Evolutionary conservation across 805 yeast species (phyloP), one percentile per base, ranked within the genome.

Genomic region (Wickerhamomyces mucosus): DNA sequence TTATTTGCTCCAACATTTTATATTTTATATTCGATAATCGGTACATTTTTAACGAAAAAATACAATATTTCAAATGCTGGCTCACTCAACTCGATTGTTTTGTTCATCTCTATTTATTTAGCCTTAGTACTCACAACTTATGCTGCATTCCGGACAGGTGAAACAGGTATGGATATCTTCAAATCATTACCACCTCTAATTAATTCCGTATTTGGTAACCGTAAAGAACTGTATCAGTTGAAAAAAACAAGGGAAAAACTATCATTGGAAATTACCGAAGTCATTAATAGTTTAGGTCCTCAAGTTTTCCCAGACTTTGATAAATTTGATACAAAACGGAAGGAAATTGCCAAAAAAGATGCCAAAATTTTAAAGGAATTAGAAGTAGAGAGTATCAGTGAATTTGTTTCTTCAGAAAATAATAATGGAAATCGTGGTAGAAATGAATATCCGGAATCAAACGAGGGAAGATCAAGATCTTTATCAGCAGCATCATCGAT

Each of bases 141-240:
- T 52, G 75, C 95, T 16, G 94, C 96, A 4, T 67, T 89, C 43
- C 67, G 80, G 21, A 74, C 88, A 24, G 96, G 97, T 32, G 98
- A 89, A 53, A 76, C 75, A 37, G 96, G 97, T 14, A 65, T 82
- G 72, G 96, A 88, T 54, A 63, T 82, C 30, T 69, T 80, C 52
- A 84, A 85, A 51, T 75, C 89, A 7, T 58, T 88, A 36, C 68
- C 84, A 37, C 96, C 97, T 1, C 58, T 88, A 22, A 74, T 59
- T 26, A 48, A 55, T 13, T 54, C 67, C 4, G 45, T 59, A 15
- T 52, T 61, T 25, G 62, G 59, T 18, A 62, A 66, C n/a, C 49
- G 52, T 22, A 58, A 61, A 27, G 57, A 67, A 25, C 51, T 75
- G 11, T 53, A 54, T 24, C 53, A 76, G 36, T 58, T 92, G 41